Percentiles rank a stretch among this genome's conserved stretches.
These are phyloP conservation scores for Lachancea sp. DNA, from an alignment of 805 yeast species.

Conservation along the genomic window DNA sequence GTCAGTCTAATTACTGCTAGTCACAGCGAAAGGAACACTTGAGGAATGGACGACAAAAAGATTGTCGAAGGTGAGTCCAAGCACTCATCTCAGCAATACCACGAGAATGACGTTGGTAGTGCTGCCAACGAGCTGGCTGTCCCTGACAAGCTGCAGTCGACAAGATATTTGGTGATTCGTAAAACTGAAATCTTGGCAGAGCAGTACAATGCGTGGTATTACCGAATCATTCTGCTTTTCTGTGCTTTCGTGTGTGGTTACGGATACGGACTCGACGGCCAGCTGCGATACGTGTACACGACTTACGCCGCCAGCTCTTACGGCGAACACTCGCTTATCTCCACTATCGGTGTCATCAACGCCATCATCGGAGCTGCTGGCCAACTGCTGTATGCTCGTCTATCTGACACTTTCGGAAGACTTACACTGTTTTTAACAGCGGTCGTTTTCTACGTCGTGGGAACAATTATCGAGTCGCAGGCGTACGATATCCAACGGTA, in stretches of 20 bases:
- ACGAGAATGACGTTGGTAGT: neutral
- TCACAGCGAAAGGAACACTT: too few species aligned
- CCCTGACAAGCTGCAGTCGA: conserved; percentile 10
- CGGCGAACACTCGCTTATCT: conserved; percentile 41
- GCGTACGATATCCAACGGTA: conserved; percentile 46
- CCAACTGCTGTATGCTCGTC: conserved; percentile 49
- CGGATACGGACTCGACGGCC: conserved; percentile 50
- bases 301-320: conserved; percentile 47
- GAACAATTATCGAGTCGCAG: conserved; percentile 52
- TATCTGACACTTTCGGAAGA: conserved; percentile 53
- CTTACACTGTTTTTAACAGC: conserved; percentile 39
- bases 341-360: conserved; percentile 47
- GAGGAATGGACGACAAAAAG: neutral
- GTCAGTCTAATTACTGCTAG: too few species aligned
- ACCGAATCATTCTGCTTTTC: conserved; percentile 36
- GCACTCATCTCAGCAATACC: neutral
- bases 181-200: conserved; percentile 45
- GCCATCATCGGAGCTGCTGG: conserved; percentile 52
- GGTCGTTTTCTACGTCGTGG: conserved; percentile 46
- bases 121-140: conserved; percentile 7
- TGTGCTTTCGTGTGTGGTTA: conserved; percentile 46
- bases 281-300: conserved; percentile 44
- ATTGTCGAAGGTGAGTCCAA: neutral
- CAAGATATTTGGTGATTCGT: conserved; percentile 41
- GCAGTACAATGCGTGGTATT: conserved; percentile 35